Base-by-base conservation (phyloP, 768 basidiomycete genomes). In the Boletus tomentosulus region DNA sequence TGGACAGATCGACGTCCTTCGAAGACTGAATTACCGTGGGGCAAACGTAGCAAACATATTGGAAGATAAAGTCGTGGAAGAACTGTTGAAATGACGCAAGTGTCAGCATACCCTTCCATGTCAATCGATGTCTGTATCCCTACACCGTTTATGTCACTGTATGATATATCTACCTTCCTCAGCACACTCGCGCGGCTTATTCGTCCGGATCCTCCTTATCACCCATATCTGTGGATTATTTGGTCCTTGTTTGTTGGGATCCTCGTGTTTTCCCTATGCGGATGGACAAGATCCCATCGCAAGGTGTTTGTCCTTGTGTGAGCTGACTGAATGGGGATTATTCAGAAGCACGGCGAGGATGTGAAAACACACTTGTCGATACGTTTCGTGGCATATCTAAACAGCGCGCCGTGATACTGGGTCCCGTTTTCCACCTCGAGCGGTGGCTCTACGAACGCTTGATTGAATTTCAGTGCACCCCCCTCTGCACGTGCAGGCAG, bases 21-120 rank as follows among this genome's bases (percentile, higher is more conserved):
- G 87, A 59, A 78, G 90, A 63, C 66, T 95, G 66, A 95, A 96
- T 69, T 96, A 96, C 73, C 84, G 92, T 8, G 84, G 93, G 25
- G 74, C 82, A 16, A 94, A 93, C 66, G 84, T 87, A 44, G 77
- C 84, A 13, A 85, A 87, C 70, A 88, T 92, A 68, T 71, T 81
- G 39, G 90, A 92, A 63, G 92, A 94, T 65, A 81, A 85, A 66
- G 77, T 94, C 39, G 86, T 95, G 25, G 89, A 94, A 71, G 90
- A 92, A 72, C 76, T 94, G 57, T 74, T 95, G 72, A 89, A 87
- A 64, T 80, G 60, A 74, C 55, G 60, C 45, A 33, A 50, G 41
- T 57, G 46, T 58, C 61, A 48, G 39, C 57, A 70, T 70, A 66
- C 58, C 66, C 53, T 50, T 38, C 42, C 60, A 67, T 55, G 56